Base-by-base conservation (phyloP, 2,329 filamentous ascomycete species). In the Endoconidiophora laricicola region DNA sequence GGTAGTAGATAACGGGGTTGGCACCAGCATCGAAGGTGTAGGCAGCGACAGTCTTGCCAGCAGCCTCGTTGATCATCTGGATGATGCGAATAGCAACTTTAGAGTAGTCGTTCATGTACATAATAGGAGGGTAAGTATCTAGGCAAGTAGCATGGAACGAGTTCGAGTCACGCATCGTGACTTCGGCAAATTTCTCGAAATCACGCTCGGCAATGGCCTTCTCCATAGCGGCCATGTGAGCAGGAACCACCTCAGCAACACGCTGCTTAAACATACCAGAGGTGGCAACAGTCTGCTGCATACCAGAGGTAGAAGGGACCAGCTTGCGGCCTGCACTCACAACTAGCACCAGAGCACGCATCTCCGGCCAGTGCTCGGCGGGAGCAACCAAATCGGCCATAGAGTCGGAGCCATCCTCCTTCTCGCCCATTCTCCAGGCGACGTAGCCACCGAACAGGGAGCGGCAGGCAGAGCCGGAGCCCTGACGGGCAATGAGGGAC, bases 21-120 rank as follows among this genome's bases (percentile, higher is more conserved):
- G 91, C 91, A 48, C 91, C 91, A 0, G 91, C 91, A 62, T 98
- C 91, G 60, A 96, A 98, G 0, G 91, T 98, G 65, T 98, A 98
- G 3, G 91, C 91, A 3, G 86, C 87, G 16, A 96, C 74, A 0
- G 76, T 80, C 67, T 79, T 81, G 49, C 86, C 87, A 3, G 83
- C 86, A 22, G 74, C 73, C 49, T 73, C 72, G 62, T 98, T 98
- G 68, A 96, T 85, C 57, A 80, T 75, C 69, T 98, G 87, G 26
- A 95, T 88, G 14, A 86, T 79, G 48, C 86, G 76, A 54, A 98
- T 86, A 4, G 90, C 87, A 1, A 90, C 86, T 37, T 83, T 73
- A 18, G 83, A 90, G 14, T 90, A 81, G 62, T 98, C 91, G 67
- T 95, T 98, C 73, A 98, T 81, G 72, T 98, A 98, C 67, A 94